Base-by-base conservation (phyloP, 805 yeast species). In the Yarrowia deformans region DNA sequence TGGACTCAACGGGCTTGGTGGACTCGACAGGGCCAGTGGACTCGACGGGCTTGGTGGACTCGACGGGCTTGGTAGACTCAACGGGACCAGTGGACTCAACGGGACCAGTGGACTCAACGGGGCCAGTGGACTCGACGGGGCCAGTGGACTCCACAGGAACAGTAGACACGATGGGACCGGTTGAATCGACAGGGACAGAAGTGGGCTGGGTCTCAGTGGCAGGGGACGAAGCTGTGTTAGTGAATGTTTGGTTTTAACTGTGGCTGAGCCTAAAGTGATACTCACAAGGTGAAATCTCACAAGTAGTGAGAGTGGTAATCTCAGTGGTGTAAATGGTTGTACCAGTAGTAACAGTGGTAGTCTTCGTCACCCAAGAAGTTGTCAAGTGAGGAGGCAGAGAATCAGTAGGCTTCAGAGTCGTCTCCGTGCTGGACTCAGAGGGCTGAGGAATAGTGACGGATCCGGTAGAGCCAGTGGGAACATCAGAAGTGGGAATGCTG, bases 211-310 rank as follows among this genome's bases (percentile, higher is more conserved):
- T 45, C 54, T 49, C 56, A 8, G 56, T 35, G 7, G 16, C 56
- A n/a, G 56, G 56, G 6, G 58, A 19, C 8, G 58, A 37, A 10
- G 58, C 56, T 50, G 16, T 34, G 56, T 50, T 50, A 50, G 56
- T 50, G 40, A n/a, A n/a, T n/a, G n/a, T n/a, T n/a, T n/a, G n/a
- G n/a, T n/a, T n/a, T n/a, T n/a, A n/a, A n/a, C n/a, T n/a, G n/a
- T n/a, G n/a, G n/a, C n/a, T n/a, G n/a, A n/a, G n/a, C n/a, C n/a
- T n/a, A n/a, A n/a, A n/a, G n/a, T 32, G n/a, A 49, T 49, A 49
- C 55, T 49, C 13, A 49, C 55, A 34, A 16, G 55, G 55, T 6
- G 55, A 32, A 16, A 50, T 50, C 56, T 52, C 56, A 35, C 56
- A 52, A 18, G 56, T 52, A n/a, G 56, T 52, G 32, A 52, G 56